These are phyloP conservation scores for Arthrobotrys sphaeroides DNA, from an alignment of 2,329 filamentous ascomycete species.

Conservation along the genomic window DNA sequence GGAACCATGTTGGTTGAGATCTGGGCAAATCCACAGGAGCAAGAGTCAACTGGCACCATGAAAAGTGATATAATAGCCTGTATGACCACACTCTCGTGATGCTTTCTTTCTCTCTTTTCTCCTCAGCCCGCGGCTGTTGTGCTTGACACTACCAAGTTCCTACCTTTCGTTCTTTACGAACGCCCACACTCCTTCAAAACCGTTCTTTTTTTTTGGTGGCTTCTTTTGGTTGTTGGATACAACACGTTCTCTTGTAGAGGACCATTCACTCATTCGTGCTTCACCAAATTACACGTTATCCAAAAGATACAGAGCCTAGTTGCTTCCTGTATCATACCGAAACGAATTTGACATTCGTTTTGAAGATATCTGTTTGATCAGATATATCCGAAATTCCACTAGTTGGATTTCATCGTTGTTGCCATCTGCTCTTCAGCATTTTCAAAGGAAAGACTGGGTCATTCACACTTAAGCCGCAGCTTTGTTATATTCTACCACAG, in stretches of 20 bases:
- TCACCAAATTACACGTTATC: conserved; percentile 22
- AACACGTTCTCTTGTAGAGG: conserved; percentile 50
- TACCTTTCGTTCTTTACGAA: conserved; percentile 42
- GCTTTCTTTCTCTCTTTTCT: conserved; percentile 23
- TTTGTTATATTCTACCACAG: conserved; percentile 32
- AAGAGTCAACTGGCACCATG: neutral
- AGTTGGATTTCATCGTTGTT: conserved; percentile 35
- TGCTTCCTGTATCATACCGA: conserved; percentile 46
- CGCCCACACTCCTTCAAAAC: conserved; percentile 42
- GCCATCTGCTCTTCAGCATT: conserved; percentile 29
- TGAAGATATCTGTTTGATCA: conserved; percentile 46
- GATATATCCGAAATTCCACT: conserved; percentile 45
- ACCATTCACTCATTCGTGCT: conserved; percentile 49
- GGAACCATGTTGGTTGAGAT: conserved; percentile 33
- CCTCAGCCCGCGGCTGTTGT: conserved; percentile 52
- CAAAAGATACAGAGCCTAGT: conserved; percentile 45
- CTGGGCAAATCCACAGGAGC: conserved; percentile 16
- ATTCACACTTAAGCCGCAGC: conserved; percentile 35
- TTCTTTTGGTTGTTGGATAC: conserved; percentile 52
- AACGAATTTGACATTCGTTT: conserved; percentile 54
- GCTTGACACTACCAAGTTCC: conserved; percentile 46
- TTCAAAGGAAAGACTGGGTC: conserved; percentile 37
- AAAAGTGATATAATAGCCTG: conserved; percentile 31
- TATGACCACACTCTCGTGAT: conserved; percentile 3
- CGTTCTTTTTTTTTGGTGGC: conserved; percentile 10